A percentile compares a stretch with the other conserved stretches of the same genome.
Evolutionary conservation across 768 basidiomycete species (phyloP).

Genomic region (Amylocystis lapponica): DNA sequence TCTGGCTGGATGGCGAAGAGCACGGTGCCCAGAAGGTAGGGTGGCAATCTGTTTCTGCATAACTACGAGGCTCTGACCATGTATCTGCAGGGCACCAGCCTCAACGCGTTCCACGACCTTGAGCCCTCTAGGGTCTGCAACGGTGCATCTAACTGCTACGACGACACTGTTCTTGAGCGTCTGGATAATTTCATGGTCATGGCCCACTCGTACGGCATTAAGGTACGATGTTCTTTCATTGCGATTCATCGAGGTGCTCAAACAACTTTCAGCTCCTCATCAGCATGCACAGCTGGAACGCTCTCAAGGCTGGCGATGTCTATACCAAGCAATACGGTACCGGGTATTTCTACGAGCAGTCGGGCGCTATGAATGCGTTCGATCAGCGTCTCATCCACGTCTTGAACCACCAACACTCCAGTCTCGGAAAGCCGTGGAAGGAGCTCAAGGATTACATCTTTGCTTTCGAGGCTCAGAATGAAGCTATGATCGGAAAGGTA

Average conservation of each 20-base stretch:
- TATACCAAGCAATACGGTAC: conserved; percentile 28
- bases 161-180: conserved; percentile 30
- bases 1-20: conserved; percentile 19
- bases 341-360: conserved; percentile 30
- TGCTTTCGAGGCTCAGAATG: conserved; percentile 34
- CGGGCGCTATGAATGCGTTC: conserved; percentile 22
- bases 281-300: conserved; percentile 26
- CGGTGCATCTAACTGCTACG: conserved; percentile 22
- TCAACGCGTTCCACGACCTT: conserved; percentile 26
- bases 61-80: background rate
- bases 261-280: conserved; percentile 9
- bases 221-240: conserved; percentile 17
- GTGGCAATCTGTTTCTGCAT: too few relatives aligned
- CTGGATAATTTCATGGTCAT: conserved; percentile 37
- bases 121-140: conserved; percentile 29
- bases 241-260: background rate
- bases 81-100: conserved; percentile 19
- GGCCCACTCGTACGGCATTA: conserved; percentile 27
- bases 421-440: conserved; percentile 33
- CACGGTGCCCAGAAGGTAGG: too few relatives aligned
- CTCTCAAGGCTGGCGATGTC: conserved; percentile 27
- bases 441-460: conserved; percentile 32
- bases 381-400: conserved; percentile 33
- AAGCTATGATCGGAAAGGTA: conserved; percentile 27
- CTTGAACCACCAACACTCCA: conserved; percentile 32